Evolutionary conservation across 1,284 basidiomycete species (phyloP).

Genomic region (Meira miltonrushii): DNA sequence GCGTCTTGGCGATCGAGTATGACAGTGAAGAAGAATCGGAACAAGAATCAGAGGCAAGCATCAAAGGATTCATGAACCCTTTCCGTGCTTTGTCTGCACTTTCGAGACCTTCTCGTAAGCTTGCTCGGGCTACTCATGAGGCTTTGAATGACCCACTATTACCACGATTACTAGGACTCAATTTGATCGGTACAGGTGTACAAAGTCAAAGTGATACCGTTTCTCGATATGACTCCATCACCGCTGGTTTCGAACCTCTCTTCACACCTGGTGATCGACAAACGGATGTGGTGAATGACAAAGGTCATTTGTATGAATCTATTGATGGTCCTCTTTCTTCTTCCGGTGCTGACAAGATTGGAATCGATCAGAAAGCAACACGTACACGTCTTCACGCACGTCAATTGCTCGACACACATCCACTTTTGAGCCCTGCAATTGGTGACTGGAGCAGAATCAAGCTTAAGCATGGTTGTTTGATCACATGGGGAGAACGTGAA

Average conservation of each 20-base stretch:
- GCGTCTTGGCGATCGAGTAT: conserved; percentile 17
- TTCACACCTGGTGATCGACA: conserved; percentile 29
- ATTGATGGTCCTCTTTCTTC: conserved; percentile 2
- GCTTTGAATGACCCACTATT: conserved; percentile 35
- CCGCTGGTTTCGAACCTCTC: conserved; percentile 28
- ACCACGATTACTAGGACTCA: conserved; percentile 1
- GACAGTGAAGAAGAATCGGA: conserved; percentile 2
- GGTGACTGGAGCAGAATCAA: conserved; percentile 43
- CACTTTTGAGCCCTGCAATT: conserved; percentile 38
- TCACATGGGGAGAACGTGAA: conserved; percentile 46
- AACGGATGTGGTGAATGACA: conserved; percentile 25
- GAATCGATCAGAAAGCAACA: neutral
- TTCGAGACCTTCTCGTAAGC: conserved; percentile 8
- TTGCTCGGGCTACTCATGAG: conserved; percentile 28
- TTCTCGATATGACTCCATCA: neutral
- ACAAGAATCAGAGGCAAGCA: neutral
- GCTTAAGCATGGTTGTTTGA: conserved; percentile 34
- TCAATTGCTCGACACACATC: conserved; percentile 25
- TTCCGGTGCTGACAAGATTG: conserved; percentile 1
- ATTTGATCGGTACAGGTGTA: neutral
- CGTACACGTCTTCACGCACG: conserved; percentile 5
- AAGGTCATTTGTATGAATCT: conserved; percentile 27
- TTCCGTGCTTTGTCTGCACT: conserved; percentile 7
- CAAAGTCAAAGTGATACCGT: neutral
- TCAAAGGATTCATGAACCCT: neutral